A percentile compares a stretch with the other conserved stretches of the same genome.
phyloP scores from a whole-genome alignment of 2,329 filamentous ascomycete species.

The Epichloe sylvatica region DNA sequence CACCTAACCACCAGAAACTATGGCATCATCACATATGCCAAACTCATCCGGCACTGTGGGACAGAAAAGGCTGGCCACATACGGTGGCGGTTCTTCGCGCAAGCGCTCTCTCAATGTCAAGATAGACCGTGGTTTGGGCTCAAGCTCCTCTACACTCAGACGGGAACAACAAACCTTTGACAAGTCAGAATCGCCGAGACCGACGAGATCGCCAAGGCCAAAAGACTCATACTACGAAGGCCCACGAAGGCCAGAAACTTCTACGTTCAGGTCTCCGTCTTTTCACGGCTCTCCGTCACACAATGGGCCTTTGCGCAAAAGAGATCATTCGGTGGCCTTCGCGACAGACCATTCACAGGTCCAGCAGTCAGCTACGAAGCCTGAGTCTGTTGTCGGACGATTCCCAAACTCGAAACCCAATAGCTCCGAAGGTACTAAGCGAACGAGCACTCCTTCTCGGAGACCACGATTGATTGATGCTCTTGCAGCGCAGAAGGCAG shows the following conservation, averaged over 20 bases:
- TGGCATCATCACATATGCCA: conserved; percentile 2
- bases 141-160: neutral
- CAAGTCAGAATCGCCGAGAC: neutral
- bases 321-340: conserved; percentile 4
- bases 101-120: neutral
- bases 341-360: neutral
- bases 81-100: conserved; percentile 1
- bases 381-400: neutral
- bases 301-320: neutral
- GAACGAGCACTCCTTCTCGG: conserved; percentile 1
- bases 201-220: neutral
- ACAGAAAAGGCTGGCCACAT: conserved; percentile 1
- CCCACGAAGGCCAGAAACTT: neutral
- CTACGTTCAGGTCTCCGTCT: neutral
- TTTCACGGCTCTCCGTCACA: neutral
- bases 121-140: neutral
- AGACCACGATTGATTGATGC: conserved; percentile 9
- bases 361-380: neutral
- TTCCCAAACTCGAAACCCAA: neutral
- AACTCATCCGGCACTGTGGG: neutral
- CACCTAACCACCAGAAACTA: neutral
- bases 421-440: neutral
- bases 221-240: neutral
- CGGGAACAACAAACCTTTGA: neutral
- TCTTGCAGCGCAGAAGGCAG: conserved; percentile 6